Conservation (phyloP, 176 grass and related monocot species). For the Phoenix dactylifera region DNA sequence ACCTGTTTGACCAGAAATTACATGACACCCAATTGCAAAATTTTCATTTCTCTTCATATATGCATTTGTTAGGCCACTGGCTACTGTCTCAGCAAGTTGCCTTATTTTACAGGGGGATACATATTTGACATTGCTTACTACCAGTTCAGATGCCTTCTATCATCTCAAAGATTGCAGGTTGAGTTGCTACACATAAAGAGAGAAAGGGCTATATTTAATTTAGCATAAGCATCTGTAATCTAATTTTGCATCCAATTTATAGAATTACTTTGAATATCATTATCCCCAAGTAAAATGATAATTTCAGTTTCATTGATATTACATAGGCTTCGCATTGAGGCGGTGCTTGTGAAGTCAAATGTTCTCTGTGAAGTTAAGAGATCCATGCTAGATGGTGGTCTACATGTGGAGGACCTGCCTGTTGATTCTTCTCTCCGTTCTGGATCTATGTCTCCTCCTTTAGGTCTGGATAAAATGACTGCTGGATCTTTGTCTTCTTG, state of each 20-base stretch:
- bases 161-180: constrained; percentile 92
- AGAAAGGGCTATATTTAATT: too few relatives aligned
- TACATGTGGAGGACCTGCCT: constrained; percentile 72
- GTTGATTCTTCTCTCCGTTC: constrained; percentile 28
- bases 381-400: constrained; percentile 51
- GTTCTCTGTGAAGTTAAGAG: constrained; percentile 74
- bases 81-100: constrained; percentile 23
- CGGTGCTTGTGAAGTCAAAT: constrained; percentile 82
- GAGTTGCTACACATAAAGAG: constrained; percentile 19
- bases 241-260: too few relatives aligned
- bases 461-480: constrained; percentile 21
- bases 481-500: constrained; percentile 35
- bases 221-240: too few relatives aligned
- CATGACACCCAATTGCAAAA: too few relatives aligned
- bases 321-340: constrained; percentile 57
- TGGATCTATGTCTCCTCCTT: constrained; percentile 9
- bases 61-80: background rate
- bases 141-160: constrained; percentile 83
- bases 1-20: constrained; percentile 1
- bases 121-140: constrained; percentile 66
- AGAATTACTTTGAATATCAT: too few relatives aligned
- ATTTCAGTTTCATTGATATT: constrained; percentile 2
- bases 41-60: too few relatives aligned
- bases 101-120: constrained; percentile 59
- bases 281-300: background rate